A percentile compares a stretch with the other conserved stretches of the same genome.
phyloP scores from a whole-genome alignment of 2,329 filamentous ascomycete genomes.

The Ustulina deusta region DNA sequence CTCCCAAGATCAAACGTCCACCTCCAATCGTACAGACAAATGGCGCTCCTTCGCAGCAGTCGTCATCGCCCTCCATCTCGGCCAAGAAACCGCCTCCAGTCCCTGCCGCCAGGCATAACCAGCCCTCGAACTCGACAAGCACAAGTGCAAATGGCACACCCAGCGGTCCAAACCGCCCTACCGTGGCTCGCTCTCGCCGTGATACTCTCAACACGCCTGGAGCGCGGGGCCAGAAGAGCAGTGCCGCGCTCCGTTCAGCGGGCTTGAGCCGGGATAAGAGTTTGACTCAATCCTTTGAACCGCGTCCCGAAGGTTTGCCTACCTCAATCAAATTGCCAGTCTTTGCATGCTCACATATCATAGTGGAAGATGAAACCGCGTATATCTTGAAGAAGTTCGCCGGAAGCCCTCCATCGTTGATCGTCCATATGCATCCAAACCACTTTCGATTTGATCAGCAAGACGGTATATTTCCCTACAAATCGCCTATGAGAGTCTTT shows the following conservation, averaged over 20 bases:
- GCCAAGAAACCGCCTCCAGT: conserved; percentile 64
- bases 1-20: conserved; percentile 75
- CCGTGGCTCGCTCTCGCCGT: conserved; percentile 67
- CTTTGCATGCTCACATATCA: conserved; percentile 36
- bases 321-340: not conserved
- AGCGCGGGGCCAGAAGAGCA: conserved; percentile 64
- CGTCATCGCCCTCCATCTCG: conserved; percentile 69
- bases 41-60: conserved; percentile 69
- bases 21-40: conserved; percentile 75
- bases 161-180: conserved; percentile 58
- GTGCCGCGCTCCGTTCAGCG: conserved; percentile 62
- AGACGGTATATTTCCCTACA: conserved; percentile 91
- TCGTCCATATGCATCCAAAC: conserved; percentile 84
- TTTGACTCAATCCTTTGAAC: conserved; percentile 55
- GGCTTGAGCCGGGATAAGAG: conserved; percentile 60
- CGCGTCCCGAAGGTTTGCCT: conserved; percentile 65
- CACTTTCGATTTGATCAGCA: conserved; percentile 95
- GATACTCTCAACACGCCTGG: conserved; percentile 62
- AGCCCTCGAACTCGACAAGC: conserved; percentile 56
- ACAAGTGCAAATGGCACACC: conserved; percentile 59
- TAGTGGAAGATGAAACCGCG: conserved; percentile 74
- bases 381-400: conserved; percentile 88
- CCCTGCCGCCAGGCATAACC: conserved; percentile 59
- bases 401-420: conserved; percentile 81
- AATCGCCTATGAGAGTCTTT: conserved; percentile 87